Evolutionary conservation across 331 rosid species (phyloP).

Genomic region (Phaseolus coccineus): DNA sequence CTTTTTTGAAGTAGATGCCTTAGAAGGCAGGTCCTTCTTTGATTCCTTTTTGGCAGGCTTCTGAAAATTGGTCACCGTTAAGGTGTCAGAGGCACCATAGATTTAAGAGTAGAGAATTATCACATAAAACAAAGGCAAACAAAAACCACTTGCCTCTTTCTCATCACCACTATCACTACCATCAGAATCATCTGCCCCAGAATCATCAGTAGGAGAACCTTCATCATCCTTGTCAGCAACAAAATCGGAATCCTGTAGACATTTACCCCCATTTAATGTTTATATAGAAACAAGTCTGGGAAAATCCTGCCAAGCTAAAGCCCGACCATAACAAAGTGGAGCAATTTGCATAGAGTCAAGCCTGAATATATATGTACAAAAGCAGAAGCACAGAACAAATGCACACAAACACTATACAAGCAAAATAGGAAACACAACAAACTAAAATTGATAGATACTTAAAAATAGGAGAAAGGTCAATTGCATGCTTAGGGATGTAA

Average conservation of each 20-base stretch:
- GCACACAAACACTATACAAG: constrained; percentile 20
- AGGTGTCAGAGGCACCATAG: constrained; percentile 35
- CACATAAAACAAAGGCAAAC: constrained; percentile 22
- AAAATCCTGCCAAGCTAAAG: neutral
- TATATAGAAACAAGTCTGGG: neutral
- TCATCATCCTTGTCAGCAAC: constrained; percentile 84
- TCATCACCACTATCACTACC: constrained; percentile 74
- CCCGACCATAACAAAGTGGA: neutral
- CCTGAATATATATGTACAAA: neutral
- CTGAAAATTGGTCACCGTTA: constrained; percentile 57
- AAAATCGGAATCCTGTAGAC: constrained; percentile 85
- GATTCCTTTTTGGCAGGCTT: constrained; percentile 88
- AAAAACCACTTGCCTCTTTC: constrained; percentile 74
- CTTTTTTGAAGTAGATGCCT: constrained; percentile 85
- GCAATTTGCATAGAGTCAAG: neutral
- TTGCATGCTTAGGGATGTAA: neutral
- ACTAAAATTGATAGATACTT: neutral
- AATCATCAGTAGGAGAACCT: constrained; percentile 98
- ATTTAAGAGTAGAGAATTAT: constrained; percentile 14
- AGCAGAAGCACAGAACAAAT: constrained; percentile 9
- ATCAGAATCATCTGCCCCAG: constrained; percentile 91
- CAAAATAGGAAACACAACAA: constrained; percentile 26
- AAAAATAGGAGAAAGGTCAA: constrained; percentile 2
- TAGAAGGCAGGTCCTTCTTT: constrained; percentile 76
- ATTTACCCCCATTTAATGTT: constrained; percentile 38